Evolutionary conservation across 2,329 filamentous ascomycete species (phyloP), one percentile per base, ranked within the genome.

Genomic region (Xylariaceae sp.): DNA sequence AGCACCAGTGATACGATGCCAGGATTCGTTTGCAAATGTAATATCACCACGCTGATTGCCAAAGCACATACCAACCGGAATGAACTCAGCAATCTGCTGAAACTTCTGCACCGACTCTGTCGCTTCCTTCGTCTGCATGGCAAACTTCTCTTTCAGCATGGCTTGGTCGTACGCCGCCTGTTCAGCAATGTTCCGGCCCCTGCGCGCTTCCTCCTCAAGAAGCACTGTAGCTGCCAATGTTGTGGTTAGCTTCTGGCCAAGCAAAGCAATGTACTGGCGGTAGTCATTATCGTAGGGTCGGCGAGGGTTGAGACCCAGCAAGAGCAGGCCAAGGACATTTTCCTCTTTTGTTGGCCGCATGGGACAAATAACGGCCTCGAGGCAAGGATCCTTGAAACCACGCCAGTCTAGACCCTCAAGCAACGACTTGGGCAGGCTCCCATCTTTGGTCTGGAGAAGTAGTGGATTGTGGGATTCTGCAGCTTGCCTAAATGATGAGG

Each of bases 221-320:
- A 90, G 73, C 0, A 90, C 84, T 0, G 89, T 87, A 0, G 87
- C 89, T 6, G 88, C 88, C 48, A 90, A 75, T 0, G 86, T 88
- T 1, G 86, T 89, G 0, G 84, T 85, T 6, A 90, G 73, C 67
- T 78, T 89, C 58, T 81, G 77, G 41, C 71, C 76, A 32, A 83
- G 67, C 3, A 82, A 69, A 14, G 77, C 83, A 18, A 90, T 79
- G 63, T 89, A 91, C 7, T 89, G 79, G 42, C 80, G 81, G 65
- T 91, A 91, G 59, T 90, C 87, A 56, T 88, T 86, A 65, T 91
- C 89, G 60, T 89, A 91, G 0, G 88, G 88, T 42, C 87, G 77
- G 43, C 88, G 77, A 5, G 89, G 87, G 64, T 91, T 91, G 9
- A 91, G 77, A 1, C 87, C 88, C 42, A 91, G 76, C 14, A 91